A percentile compares a stretch with the other conserved stretches of the same genome.
These are phyloP conservation scores for Tetrahymena elliotti DNA, from an alignment of 73 alveolate genomes.

Conservation along the genomic window DNA sequence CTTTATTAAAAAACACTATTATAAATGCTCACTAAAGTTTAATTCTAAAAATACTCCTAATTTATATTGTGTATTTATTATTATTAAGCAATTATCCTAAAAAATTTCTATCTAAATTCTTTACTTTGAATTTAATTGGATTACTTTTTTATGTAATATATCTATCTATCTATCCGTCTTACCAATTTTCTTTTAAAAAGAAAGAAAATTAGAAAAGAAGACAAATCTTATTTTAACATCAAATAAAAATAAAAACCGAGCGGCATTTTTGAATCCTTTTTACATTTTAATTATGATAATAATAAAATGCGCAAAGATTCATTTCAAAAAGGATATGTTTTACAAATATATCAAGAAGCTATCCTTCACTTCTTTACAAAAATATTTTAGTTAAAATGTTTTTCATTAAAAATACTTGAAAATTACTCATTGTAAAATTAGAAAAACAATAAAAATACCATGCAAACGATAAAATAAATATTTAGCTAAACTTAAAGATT, in stretches of 20 bases:
- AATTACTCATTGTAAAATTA: too few species aligned
- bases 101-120: background rate
- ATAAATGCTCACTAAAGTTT: background rate
- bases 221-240: background rate
- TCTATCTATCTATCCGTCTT: background rate
- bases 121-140: background rate
- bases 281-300: background rate
- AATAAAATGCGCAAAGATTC: too few species aligned
- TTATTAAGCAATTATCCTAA: background rate
- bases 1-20: background rate
- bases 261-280: background rate
- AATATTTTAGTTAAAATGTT: too few species aligned
- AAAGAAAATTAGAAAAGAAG: background rate
- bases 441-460: too few species aligned
- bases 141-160: background rate
- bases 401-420: too few species aligned
- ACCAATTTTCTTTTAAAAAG: background rate
- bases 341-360: too few species aligned
- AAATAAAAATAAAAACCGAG: background rate
- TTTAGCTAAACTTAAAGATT: too few species aligned
- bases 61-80: background rate
- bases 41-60: background rate
- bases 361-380: too few species aligned
- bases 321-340: too few species aligned
- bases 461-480: too few species aligned